A percentile compares a stretch with the other conserved stretches of the same genome.
Evolutionary conservation across 1,284 basidiomycete genomes (phyloP).

Genomic region (Ceratobasidium theobromae): DNA sequence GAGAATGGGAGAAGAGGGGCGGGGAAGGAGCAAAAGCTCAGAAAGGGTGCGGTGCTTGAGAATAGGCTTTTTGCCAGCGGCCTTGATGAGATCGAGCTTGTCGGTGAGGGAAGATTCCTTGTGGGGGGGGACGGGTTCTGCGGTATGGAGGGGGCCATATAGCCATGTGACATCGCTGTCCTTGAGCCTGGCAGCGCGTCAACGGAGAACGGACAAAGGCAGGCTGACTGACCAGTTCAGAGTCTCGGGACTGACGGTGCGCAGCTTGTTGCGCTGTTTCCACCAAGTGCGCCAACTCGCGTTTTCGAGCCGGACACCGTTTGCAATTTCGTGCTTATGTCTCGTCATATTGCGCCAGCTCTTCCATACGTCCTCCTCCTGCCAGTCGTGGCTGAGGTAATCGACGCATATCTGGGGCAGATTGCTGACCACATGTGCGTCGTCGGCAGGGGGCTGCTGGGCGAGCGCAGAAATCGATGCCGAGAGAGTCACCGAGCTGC

Average conservation of each 20-base stretch:
- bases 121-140: slow-evolving; percentile 63
- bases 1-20: slow-evolving; percentile 59
- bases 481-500: slow-evolving; percentile 36
- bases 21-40: slow-evolving; percentile 65
- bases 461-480: slow-evolving; percentile 35
- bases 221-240: slow-evolving; percentile 86
- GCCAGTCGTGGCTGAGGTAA: slow-evolving; percentile 88
- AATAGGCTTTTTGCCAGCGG: slow-evolving; percentile 74
- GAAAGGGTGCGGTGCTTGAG: slow-evolving; percentile 93
- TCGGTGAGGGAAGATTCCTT: slow-evolving; percentile 51
- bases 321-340: slow-evolving; percentile 97
- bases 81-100: slow-evolving; percentile 42
- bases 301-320: slow-evolving; percentile 93
- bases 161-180: slow-evolving; percentile 99
- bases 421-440: slow-evolving; percentile 47
- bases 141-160: slow-evolving; percentile 94
- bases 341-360: slow-evolving; percentile 98
- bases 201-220: slow-evolving; percentile 19
- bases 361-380: slow-evolving; percentile 97
- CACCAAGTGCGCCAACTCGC: slow-evolving; percentile 99
- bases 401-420: slow-evolving; percentile 62
- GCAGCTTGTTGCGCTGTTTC: slow-evolving; percentile 96
- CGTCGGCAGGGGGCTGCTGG: slow-evolving; percentile 47
- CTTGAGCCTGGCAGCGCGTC: slow-evolving; percentile 91
- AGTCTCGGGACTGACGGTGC: slow-evolving; percentile 94